These are phyloP conservation scores for Ligustrum vulgare DNA, from an alignment of 257 asterid genomes.

Conservation along the genomic window DNA sequence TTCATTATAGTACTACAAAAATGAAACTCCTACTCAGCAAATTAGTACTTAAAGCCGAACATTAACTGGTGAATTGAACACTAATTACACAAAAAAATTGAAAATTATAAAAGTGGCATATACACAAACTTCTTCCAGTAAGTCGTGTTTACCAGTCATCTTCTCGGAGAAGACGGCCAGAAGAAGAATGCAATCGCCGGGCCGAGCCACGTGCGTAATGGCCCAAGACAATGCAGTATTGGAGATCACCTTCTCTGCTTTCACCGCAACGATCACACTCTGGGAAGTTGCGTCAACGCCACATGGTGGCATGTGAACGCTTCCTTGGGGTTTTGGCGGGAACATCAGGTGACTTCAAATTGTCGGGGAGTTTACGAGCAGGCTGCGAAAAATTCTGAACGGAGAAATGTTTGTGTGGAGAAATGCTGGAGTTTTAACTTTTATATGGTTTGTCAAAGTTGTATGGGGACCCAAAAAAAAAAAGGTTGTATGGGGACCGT, in stretches of 20 bases:
- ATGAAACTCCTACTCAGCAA: neutral
- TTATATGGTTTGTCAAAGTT: neutral
- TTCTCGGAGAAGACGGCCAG: conserved; percentile 57
- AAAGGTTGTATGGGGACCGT: no score
- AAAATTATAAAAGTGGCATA: neutral
- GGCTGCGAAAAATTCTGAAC: neutral
- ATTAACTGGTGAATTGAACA: neutral
- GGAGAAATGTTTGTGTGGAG: neutral
- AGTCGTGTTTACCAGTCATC: conserved; percentile 33
- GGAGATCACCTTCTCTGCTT: conserved; percentile 70
- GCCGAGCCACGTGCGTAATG: conserved; percentile 66
- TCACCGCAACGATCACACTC: conserved; percentile 77
- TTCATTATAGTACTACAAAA: neutral
- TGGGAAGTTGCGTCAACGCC: conserved; percentile 34
- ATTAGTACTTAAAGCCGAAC: neutral
- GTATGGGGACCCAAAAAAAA: no score
- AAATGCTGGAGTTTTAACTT: neutral
- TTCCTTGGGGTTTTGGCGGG: conserved; percentile 46
- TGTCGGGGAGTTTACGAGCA: conserved; percentile 1
- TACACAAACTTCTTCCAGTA: neutral
- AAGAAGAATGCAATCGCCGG: conserved; percentile 70
- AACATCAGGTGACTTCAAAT: conserved; percentile 37
- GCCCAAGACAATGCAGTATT: conserved; percentile 80
- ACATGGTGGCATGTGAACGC: conserved; percentile 21
- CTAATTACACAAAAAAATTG: neutral